Conservation (phyloP, 441 rosid species). For the Syzygium malaccense region DNA sequence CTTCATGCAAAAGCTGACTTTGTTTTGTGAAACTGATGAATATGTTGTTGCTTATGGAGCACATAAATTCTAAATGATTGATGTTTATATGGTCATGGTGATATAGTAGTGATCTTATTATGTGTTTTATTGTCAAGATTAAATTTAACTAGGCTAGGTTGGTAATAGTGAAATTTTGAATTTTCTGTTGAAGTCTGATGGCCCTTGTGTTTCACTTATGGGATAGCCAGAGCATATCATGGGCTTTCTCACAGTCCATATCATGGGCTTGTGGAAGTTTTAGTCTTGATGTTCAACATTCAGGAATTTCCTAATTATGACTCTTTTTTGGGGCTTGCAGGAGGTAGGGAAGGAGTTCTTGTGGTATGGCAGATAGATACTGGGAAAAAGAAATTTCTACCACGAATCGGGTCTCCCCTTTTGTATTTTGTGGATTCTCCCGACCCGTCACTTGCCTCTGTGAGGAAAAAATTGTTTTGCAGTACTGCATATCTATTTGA, state of each 20-base stretch:
- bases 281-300: background rate
- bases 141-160: background rate
- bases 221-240: background rate
- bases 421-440: constrained; percentile 61
- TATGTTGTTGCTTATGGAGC: background rate
- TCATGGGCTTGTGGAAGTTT: background rate
- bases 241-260: background rate
- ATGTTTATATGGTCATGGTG: background rate
- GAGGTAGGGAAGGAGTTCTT: constrained; percentile 98
- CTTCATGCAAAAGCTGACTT: background rate
- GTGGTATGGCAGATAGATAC: constrained; percentile 98
- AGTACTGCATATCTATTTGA: background rate
- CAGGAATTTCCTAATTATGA: background rate
- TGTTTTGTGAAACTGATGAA: background rate
- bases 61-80: background rate
- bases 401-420: constrained; percentile 92
- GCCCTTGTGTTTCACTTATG: background rate
- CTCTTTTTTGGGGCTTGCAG: constrained; percentile 22
- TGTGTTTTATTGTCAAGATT: background rate
- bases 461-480: constrained; percentile 26
- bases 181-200: background rate
- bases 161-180: background rate
- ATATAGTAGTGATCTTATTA: background rate
- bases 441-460: constrained; percentile 84
- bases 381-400: constrained; percentile 93